Conservation (phyloP, 2,329 filamentous ascomycete species). For the Aureobasidium uvarum region DNA sequence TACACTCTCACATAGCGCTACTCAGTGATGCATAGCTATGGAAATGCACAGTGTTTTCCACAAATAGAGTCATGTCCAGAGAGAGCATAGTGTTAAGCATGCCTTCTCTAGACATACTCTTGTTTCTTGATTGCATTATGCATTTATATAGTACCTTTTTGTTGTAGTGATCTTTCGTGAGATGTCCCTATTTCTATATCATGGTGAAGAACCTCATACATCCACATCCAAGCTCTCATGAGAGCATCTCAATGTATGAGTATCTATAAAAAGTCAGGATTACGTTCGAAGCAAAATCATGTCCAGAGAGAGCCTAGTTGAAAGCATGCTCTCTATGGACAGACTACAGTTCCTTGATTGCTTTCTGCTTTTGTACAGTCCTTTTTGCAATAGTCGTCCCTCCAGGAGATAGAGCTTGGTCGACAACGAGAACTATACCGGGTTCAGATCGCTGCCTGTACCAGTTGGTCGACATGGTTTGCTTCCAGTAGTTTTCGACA, state of each 20-base stretch:
- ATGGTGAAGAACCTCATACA: not conserved
- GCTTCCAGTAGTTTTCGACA: not conserved
- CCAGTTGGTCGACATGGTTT: not conserved
- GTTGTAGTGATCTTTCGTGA: not conserved
- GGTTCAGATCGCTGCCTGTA: not conserved
- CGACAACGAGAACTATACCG: not conserved
- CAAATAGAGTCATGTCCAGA: not conserved
- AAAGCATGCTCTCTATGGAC: not conserved
- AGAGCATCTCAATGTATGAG: not conserved
- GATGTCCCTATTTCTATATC: not conserved
- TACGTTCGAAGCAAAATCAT: not conserved
- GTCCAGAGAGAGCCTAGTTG: not conserved
- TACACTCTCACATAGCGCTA: not conserved
- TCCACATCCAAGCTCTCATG: not conserved
- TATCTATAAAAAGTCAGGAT: not conserved
- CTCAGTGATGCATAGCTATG: not conserved
- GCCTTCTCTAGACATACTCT: not conserved
- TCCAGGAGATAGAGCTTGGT: not conserved
- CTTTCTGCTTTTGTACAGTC: not conserved
- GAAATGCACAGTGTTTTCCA: not conserved
- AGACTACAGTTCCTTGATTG: not conserved
- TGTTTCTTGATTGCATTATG: not conserved
- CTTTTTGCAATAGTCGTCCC: not conserved
- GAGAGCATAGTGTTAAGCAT: not conserved
- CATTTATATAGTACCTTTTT: not conserved